Evolutionary conservation across 768 basidiomycete species (phyloP).

Genomic region (Galerina sulciceps): DNA sequence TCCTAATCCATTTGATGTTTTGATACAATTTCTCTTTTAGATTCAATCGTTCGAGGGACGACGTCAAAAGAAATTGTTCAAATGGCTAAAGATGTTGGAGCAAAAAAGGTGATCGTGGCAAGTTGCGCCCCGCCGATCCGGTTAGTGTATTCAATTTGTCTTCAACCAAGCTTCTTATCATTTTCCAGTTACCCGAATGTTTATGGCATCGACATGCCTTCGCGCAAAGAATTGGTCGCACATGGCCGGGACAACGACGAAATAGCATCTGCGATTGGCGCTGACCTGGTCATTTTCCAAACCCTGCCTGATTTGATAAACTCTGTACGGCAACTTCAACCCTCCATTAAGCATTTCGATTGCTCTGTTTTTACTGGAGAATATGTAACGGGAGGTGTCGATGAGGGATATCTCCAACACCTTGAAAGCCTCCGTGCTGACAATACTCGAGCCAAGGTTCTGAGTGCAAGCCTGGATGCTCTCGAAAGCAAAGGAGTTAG

Average conservation of each 20-base stretch:
- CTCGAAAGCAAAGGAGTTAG: conserved; percentile 41
- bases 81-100: conserved; percentile 99
- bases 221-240: conserved; percentile 91
- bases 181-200: conserved; percentile 83
- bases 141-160: conserved; percentile 35
- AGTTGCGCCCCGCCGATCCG: conserved; percentile 97
- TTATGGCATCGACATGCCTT: conserved; percentile 99
- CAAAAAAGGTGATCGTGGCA: conserved; percentile 93
- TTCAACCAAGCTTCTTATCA: conserved; percentile 1
- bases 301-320: conserved; percentile 85
- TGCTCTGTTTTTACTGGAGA: conserved; percentile 98
- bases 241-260: conserved; percentile 71
- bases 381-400: conserved; percentile 94
- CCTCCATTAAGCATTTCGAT: conserved; percentile 78
- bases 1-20: background rate
- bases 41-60: conserved; percentile 98
- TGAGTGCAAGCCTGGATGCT: conserved; percentile 33
- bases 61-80: conserved; percentile 99
- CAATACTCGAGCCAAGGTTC: conserved; percentile 65
- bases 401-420: conserved; percentile 76
- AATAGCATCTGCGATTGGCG: conserved; percentile 85
- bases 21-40: conserved; percentile 41
- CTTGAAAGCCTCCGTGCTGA: conserved; percentile 84
- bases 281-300: conserved; percentile 96
- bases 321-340: conserved; percentile 87